Conservation (phyloP, 2,329 filamentous ascomycete genomes). For the Nakataea oryzae region DNA sequence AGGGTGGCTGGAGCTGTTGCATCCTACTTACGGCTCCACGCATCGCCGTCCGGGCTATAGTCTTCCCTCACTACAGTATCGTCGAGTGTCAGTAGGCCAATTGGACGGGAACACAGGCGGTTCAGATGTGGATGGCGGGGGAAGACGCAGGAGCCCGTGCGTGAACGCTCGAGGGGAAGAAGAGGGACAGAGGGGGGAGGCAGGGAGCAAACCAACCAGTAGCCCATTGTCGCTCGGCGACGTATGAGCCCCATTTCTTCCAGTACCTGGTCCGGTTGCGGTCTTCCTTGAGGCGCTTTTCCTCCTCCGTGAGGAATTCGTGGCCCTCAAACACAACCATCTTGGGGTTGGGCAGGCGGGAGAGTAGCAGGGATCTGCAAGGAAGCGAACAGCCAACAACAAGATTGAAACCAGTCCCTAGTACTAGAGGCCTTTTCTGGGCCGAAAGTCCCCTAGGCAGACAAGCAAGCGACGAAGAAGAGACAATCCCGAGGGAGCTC, state of each 20-base stretch:
- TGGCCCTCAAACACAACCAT: conserved; percentile 91
- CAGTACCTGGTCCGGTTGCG: conserved; percentile 78
- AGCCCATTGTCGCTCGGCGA: conserved; percentile 91
- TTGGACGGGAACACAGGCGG: background rate
- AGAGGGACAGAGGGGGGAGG: background rate
- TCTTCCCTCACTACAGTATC: conserved; percentile 67
- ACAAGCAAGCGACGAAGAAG: background rate
- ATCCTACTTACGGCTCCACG: conserved; percentile 77
- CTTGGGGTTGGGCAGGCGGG: conserved; percentile 10
- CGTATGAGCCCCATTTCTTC: conserved; percentile 97
- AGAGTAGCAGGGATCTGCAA: background rate
- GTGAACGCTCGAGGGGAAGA: background rate
- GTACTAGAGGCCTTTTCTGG: background rate
- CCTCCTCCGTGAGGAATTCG: conserved; percentile 81
- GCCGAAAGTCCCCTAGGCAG: background rate
- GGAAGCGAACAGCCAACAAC: background rate
- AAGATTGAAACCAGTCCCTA: background rate
- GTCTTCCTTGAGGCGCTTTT: conserved; percentile 82
- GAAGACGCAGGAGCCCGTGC: background rate
- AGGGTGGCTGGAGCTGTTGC: conserved; percentile 2
- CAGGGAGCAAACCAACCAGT: conserved; percentile 50
- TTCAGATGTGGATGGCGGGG: background rate
- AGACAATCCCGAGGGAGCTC: background rate
- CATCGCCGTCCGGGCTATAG: conserved; percentile 81
- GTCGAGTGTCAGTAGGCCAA: conserved; percentile 6